These are phyloP conservation scores for Globisporangium canariense DNA, from an alignment of 352 stramenopile species.

Conservation along the genomic window DNA sequence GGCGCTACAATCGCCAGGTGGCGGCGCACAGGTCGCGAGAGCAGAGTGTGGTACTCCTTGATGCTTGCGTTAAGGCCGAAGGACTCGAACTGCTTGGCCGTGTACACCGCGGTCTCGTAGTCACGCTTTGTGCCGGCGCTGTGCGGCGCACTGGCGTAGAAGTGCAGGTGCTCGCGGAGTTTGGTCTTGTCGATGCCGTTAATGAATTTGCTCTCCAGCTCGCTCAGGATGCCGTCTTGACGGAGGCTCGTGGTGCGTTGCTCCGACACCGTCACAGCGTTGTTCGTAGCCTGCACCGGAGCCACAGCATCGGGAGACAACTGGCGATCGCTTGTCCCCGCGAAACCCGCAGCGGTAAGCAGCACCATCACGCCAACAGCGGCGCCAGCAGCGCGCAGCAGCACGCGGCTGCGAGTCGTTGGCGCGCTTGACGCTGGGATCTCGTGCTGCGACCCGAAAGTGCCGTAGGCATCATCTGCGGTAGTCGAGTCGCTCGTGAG, in stretches of 20 bases:
- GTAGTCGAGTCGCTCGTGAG: background rate
- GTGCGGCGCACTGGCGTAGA: slow-evolving; percentile 32
- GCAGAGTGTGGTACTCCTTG: slow-evolving; percentile 61
- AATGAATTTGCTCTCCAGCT: slow-evolving; percentile 9
- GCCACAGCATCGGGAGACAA: background rate
- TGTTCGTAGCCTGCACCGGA: background rate
- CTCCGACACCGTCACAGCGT: background rate
- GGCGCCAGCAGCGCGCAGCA: slow-evolving; percentile 1
- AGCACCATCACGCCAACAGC: slow-evolving; percentile 6
- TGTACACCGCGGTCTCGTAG: slow-evolving; percentile 60
- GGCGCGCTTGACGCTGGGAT: no score
- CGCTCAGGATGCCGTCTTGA: background rate
- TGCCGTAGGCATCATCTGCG: slow-evolving; percentile 6
- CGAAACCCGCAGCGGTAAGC: background rate
- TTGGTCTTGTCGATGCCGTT: slow-evolving; percentile 6
- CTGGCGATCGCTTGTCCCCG: background rate
- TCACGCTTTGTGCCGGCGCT: slow-evolving; percentile 42
- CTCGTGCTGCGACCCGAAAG: background rate
- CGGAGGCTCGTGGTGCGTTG: background rate
- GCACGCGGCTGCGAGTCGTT: background rate
- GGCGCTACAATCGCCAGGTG: slow-evolving; percentile 49
- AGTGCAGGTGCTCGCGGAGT: slow-evolving; percentile 14
- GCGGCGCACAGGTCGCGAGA: slow-evolving; percentile 57
- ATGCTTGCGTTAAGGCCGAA: slow-evolving; percentile 67
- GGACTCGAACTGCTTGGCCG: slow-evolving; percentile 45